Evolutionary conservation across 345 rosid species (phyloP).

Genomic region (Sapria himalayana): DNA sequence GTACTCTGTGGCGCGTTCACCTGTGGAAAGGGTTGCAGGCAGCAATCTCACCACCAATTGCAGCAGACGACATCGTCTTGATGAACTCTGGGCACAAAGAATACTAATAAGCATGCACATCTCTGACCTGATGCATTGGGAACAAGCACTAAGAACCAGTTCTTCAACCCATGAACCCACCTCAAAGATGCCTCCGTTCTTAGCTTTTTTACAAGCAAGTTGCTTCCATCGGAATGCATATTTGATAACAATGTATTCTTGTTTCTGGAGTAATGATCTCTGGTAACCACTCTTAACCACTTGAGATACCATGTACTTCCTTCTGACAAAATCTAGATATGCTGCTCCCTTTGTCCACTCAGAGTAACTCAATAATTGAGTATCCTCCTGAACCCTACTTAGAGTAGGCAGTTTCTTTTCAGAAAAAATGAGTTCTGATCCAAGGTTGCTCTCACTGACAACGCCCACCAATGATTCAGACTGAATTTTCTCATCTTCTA

Average conservation of each 20-base stretch:
- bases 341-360: constrained; percentile 99
- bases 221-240: constrained; percentile 86
- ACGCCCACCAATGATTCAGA: constrained; percentile 24
- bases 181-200: constrained; percentile 61
- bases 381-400: constrained; percentile 48
- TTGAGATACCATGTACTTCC: constrained; percentile 85
- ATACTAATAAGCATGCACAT: constrained; percentile 85
- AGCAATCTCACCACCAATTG: constrained; percentile 62
- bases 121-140: constrained; percentile 91
- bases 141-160: constrained; percentile 92
- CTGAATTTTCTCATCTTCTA: constrained; percentile 41
- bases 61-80: constrained; percentile 59
- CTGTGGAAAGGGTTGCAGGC: constrained; percentile 76
- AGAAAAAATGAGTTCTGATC: constrained; percentile 25
- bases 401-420: constrained; percentile 51
- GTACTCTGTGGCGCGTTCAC: constrained; percentile 91
- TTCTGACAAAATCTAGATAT: constrained; percentile 92
- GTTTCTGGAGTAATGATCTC: constrained; percentile 54
- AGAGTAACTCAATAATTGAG: constrained; percentile 70
- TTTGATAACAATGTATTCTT: constrained; percentile 74
- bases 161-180: constrained; percentile 95
- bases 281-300: constrained; percentile 40
- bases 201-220: constrained; percentile 29
- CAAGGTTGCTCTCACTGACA: constrained; percentile 17
- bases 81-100: constrained; percentile 67